Conservation (phyloP, 192 early-diverging fungal species). For the Backusella luteola region DNA sequence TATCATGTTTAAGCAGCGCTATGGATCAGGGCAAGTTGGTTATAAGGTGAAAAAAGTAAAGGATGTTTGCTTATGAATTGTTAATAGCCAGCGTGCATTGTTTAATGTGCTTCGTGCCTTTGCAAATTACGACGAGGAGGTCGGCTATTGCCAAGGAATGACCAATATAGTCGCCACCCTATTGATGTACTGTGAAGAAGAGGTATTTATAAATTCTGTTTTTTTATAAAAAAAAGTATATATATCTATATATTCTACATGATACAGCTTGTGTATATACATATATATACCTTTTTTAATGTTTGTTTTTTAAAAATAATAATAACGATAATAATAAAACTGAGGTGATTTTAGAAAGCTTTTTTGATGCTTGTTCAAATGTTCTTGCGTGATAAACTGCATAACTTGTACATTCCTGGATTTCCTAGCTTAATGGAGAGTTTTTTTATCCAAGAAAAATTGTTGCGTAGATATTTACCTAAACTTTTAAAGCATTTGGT, state of each 20-base stretch:
- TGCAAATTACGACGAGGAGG: conserved; percentile 67
- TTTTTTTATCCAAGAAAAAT: conserved; percentile 54
- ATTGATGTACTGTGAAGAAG: conserved; percentile 65
- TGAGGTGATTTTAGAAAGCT: conserved; percentile 40
- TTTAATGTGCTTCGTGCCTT: conserved; percentile 82
- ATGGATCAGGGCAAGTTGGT: conserved; percentile 49
- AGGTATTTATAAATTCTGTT: conserved; percentile 37
- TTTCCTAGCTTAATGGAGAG: conserved; percentile 55
- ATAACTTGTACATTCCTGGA: conserved; percentile 51
- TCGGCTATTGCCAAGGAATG: conserved; percentile 91
- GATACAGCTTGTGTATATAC: not conserved
- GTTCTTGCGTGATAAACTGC: conserved; percentile 47
- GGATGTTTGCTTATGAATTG: not conserved
- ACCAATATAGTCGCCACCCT: conserved; percentile 76
- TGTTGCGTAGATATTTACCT: conserved; percentile 44
- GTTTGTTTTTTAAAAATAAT: not conserved
- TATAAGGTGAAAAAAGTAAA: not conserved
- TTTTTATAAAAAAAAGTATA: not conserved
- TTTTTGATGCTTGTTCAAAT: conserved; percentile 51
- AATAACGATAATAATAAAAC: not conserved
- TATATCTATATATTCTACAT: not conserved
- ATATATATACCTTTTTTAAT: not conserved
- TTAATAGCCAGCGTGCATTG: conserved; percentile 66
- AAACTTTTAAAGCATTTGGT: conserved; percentile 49
- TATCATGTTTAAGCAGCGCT: conserved; percentile 59